Conservation (phyloP, 331 rosid species). For the Pyracantha coccinea region DNA sequence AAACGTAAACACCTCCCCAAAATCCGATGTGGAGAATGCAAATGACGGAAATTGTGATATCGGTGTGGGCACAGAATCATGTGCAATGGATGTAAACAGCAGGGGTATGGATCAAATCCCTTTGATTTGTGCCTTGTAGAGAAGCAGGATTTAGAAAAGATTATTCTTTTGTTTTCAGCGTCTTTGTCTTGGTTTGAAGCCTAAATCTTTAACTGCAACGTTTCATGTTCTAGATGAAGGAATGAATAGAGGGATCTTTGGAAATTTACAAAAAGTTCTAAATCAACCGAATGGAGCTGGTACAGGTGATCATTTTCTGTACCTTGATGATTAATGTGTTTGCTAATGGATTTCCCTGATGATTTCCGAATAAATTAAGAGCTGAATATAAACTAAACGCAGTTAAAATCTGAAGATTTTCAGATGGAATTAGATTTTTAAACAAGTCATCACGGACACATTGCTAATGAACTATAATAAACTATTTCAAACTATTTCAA, state of each 20-base stretch:
- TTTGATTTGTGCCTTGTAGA: not conserved
- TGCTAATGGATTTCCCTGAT: not conserved
- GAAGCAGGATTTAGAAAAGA: not conserved
- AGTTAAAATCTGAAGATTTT: not conserved
- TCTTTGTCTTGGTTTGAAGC: not conserved
- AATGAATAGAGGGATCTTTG: slow-evolving; percentile 29
- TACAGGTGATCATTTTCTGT: slow-evolving; percentile 37
- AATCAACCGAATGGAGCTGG: slow-evolving; percentile 35
- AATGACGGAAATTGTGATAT: not conserved
- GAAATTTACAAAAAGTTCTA: slow-evolving; percentile 29
- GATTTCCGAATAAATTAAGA: not conserved
- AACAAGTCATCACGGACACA: not conserved
- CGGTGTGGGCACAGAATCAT: slow-evolving; percentile 25
- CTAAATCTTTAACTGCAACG: not conserved
- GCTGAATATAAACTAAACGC: not conserved
- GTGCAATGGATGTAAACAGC: slow-evolving; percentile 23
- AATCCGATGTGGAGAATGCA: slow-evolving; percentile 22
- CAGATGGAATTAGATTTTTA: slow-evolving; percentile 1
- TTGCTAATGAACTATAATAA: not conserved
- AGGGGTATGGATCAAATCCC: slow-evolving; percentile 26
- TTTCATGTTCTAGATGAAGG: slow-evolving; percentile 30
- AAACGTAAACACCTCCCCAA: slow-evolving; percentile 38
- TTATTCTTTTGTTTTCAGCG: not conserved
- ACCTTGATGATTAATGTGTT: slow-evolving; percentile 1
- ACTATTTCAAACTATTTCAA: not conserved